A percentile compares a stretch with the other conserved stretches of the same genome.
Conservation (phyloP, 177 flowering plant genomes). For the Telopea speciosissima region DNA sequence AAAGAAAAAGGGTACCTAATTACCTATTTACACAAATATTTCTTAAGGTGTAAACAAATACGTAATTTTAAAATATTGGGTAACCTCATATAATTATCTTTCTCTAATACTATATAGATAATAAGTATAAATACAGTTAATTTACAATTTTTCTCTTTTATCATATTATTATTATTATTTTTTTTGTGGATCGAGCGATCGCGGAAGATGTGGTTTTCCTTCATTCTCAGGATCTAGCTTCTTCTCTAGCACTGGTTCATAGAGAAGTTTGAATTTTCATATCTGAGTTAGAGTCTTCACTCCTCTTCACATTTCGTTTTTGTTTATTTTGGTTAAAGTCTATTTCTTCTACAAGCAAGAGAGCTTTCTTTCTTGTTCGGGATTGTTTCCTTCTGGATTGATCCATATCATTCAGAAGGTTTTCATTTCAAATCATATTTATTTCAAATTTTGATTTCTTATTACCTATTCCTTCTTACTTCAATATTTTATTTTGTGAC, state of each 20-base stretch:
- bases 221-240: background rate
- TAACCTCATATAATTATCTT: no score
- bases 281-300: background rate
- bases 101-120: no score
- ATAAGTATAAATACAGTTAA: no score
- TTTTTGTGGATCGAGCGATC: background rate
- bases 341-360: background rate
- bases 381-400: background rate
- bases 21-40: no score
- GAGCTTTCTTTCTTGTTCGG: background rate
- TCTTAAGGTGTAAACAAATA: no score
- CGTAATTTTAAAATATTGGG: no score
- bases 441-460: background rate
- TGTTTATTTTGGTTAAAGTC: background rate
- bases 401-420: background rate
- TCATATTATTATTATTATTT: no score
- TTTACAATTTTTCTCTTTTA: no score
- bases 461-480: background rate
- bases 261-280: background rate
- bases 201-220: background rate
- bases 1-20: no score
- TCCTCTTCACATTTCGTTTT: no score
- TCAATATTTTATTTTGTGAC: background rate
- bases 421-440: background rate
- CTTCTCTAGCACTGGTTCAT: background rate